Evolutionary conservation across 768 basidiomycete genomes (phyloP).

Genomic region (Trametes gibbosa): DNA sequence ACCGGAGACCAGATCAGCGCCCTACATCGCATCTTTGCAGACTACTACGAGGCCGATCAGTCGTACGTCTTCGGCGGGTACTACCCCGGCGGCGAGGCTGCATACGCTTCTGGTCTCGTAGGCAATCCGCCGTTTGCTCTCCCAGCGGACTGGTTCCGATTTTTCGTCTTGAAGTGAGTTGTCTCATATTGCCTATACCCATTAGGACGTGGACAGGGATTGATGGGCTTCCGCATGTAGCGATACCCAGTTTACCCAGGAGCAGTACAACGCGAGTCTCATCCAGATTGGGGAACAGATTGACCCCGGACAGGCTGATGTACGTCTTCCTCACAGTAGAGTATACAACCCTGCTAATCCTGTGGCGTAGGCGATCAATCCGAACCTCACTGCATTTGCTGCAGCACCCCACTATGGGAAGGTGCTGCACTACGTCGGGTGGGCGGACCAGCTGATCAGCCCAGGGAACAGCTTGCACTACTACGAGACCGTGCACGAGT

Average conservation of each 20-base stretch:
- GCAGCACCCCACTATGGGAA: conserved; percentile 20
- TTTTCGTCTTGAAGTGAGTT: conserved; percentile 21
- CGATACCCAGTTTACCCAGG: conserved; percentile 19
- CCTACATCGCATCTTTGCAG: conserved; percentile 8
- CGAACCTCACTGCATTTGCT: conserved; percentile 22
- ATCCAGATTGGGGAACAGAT: conserved; percentile 18
- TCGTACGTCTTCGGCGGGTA: conserved; percentile 23
- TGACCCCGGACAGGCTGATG: conserved; percentile 21
- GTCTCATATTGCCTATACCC: neutral
- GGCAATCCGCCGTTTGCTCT: conserved; percentile 5
- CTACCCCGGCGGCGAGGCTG: conserved; percentile 26
- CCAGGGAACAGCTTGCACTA: conserved; percentile 27
- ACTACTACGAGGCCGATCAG: conserved; percentile 18
- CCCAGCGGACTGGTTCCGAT: conserved; percentile 11
- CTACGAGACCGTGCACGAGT: conserved; percentile 25
- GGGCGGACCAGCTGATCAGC: conserved; percentile 30
- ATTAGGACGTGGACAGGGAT: neutral
- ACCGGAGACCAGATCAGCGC: conserved; percentile 24
- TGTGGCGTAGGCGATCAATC: neutral
- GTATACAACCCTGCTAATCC: neutral
- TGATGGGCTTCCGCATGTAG: neutral
- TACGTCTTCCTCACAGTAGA: neutral
- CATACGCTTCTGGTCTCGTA: neutral
- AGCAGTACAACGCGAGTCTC: conserved; percentile 15
- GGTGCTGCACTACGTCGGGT: conserved; percentile 26